A percentile compares a stretch with the other conserved stretches of the same genome.
Evolutionary conservation across 768 basidiomycete species (phyloP).

Genomic region (Boletus sp.): DNA sequence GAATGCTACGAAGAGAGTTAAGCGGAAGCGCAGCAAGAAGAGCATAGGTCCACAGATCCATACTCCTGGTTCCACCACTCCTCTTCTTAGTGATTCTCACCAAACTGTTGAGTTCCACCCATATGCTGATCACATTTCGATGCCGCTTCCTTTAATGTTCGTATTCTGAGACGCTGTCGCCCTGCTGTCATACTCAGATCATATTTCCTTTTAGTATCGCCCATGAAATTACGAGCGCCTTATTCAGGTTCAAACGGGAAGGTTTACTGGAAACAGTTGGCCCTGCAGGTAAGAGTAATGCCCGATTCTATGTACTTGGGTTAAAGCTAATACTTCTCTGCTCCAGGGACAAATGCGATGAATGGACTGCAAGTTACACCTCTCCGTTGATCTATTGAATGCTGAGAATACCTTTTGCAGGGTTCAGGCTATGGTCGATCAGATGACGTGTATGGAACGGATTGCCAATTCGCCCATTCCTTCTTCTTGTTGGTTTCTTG

Average conservation of each 20-base stretch:
- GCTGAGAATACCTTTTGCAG: constrained; percentile 37
- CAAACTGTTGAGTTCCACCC: constrained; percentile 60
- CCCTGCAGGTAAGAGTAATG: constrained; percentile 61
- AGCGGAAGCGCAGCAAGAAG: constrained; percentile 70
- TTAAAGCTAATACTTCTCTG: constrained; percentile 1
- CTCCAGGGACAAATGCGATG: constrained; percentile 72
- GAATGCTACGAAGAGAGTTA: constrained; percentile 66
- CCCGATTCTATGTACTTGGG: background rate
- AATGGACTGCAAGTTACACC: constrained; percentile 51
- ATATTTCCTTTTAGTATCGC: constrained; percentile 54
- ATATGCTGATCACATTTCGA: constrained; percentile 54
- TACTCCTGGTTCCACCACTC: constrained; percentile 46
- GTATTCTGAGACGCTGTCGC: constrained; percentile 18
- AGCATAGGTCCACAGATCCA: constrained; percentile 25
- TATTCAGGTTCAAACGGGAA: constrained; percentile 76
- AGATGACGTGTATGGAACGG: constrained; percentile 86
- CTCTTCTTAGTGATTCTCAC: constrained; percentile 58
- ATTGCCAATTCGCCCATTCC: constrained; percentile 87
- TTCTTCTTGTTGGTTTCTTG: constrained; percentile 53
- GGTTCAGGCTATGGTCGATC: constrained; percentile 79
- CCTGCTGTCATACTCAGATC: background rate
- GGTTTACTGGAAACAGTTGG: constrained; percentile 88
- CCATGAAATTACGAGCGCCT: constrained; percentile 67
- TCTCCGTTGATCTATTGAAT: background rate
- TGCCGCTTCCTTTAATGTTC: constrained; percentile 83